Evolutionary conservation across 2,329 filamentous ascomycete species (phyloP).

Genomic region (Xylariaceae sp.): DNA sequence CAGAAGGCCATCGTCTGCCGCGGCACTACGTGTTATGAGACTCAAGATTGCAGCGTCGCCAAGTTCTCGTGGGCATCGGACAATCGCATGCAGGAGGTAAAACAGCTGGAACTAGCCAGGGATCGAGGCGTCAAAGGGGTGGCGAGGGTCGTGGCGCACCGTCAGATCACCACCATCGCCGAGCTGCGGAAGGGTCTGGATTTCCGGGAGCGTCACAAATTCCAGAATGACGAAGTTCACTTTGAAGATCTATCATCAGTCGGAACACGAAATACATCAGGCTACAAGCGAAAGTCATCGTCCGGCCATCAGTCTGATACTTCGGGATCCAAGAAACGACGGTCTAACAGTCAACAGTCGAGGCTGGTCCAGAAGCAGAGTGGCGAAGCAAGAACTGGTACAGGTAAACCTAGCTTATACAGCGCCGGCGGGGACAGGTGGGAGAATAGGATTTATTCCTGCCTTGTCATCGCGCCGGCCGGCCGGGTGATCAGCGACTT

Average conservation of each 20-base stretch:
- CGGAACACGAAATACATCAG: not conserved
- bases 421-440: not conserved
- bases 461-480: not conserved
- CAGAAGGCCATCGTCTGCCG: not conserved
- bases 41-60: not conserved
- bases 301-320: not conserved
- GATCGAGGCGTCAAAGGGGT: slow-evolving; percentile 3
- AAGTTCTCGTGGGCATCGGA: slow-evolving; percentile 3
- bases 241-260: not conserved
- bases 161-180: not conserved
- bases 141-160: not conserved
- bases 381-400: not conserved
- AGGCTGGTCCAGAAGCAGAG: not conserved
- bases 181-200: slow-evolving; percentile 2
- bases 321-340: not conserved
- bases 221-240: not conserved
- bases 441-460: not conserved
- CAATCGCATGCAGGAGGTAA: not conserved
- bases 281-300: not conserved
- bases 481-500: slow-evolving; percentile 1
- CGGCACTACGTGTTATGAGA: not conserved
- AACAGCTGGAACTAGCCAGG: not conserved
- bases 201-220: not conserved
- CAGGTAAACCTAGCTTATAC: not conserved
- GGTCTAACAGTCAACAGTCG: not conserved